Evolutionary conservation across 2,329 filamentous ascomycete genomes (phyloP).

Genomic region (Aureobasidium sp.): DNA sequence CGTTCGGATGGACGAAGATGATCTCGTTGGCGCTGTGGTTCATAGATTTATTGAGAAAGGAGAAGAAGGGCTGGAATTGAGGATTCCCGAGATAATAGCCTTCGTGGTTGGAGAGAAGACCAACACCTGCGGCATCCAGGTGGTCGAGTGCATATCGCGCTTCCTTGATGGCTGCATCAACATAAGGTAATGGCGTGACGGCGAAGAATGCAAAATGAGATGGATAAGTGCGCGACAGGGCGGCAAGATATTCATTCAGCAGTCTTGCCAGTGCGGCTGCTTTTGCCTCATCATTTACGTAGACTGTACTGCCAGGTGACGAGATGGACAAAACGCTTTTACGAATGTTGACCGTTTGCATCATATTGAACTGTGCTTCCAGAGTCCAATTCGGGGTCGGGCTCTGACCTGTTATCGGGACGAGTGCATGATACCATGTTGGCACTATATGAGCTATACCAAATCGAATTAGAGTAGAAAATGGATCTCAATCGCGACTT

Average conservation of each 20-base stretch:
- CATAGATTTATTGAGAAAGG: constrained; percentile 36
- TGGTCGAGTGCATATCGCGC: constrained; percentile 39
- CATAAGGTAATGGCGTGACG: constrained; percentile 46
- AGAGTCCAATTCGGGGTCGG: constrained; percentile 34
- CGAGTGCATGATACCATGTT: neutral
- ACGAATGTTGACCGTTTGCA: constrained; percentile 43
- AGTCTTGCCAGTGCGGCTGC: constrained; percentile 34
- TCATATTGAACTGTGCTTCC: constrained; percentile 43
- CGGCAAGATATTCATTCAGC: constrained; percentile 37
- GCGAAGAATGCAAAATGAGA: constrained; percentile 48
- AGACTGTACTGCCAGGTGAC: constrained; percentile 43
- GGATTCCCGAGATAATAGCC: constrained; percentile 47
- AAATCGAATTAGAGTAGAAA: neutral
- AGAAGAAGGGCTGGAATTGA: constrained; percentile 41
- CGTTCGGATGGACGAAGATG: constrained; percentile 51
- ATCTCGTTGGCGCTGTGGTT: constrained; percentile 33
- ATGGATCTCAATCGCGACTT: neutral
- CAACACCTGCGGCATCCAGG: constrained; percentile 44
- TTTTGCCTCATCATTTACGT: constrained; percentile 34
- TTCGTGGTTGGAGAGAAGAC: constrained; percentile 47
- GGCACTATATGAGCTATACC: neutral
- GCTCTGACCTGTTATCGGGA: neutral
- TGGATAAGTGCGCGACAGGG: constrained; percentile 32
- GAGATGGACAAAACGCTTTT: constrained; percentile 51
- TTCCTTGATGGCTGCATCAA: constrained; percentile 42